Evolutionary conservation across 2,329 filamentous ascomycete species (phyloP), one percentile per base, ranked within the genome.

Genomic region (Fusarium sp.): DNA sequence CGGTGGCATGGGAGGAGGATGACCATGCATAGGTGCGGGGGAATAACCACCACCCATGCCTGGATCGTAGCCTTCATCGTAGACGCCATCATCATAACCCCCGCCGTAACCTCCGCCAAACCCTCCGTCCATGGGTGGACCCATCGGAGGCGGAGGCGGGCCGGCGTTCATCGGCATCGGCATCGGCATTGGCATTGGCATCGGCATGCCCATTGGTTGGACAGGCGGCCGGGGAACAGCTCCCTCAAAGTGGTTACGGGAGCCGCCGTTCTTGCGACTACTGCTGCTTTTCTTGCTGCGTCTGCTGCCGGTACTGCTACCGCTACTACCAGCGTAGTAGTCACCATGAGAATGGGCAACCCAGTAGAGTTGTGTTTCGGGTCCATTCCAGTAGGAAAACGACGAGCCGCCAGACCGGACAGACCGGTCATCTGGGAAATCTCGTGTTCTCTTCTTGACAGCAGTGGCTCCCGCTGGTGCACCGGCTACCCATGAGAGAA

Each of bases 401-500:
- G 69, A 53, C 9, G 72, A 73, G 34, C 62, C 48, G 28, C 50
- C 44, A 23, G 72, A 74, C n/a, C 56, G 47, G 38, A 44, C 51
- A 9, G 73, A 75, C 4, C 54, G 64, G 56, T 73, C 69, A 36
- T 75, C 74, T 4, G 64, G 51, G 23, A 50, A 43, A 20, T 76
- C 73, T 28, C 73, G 63, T 4, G 68, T 71, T 55, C 67, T 75
- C 65, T 74, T 76, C 66, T 70, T 74, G 40, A 74, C 56, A 3
- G 56, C 67, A 7, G 66, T 71, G 6, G 72, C 69, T 28, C 67
- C 61, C 4, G 62, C 56, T 4, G 74, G 74, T 19, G 67, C 68
- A 20, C 74, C 74, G 10, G 72, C 71, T 19, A 69, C 72, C 72
- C 70, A 76, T 8, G 66, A 73, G 40, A 76, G 54, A 53, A 76